These are phyloP conservation scores for Zymoseptoria pseudotritici DNA, from an alignment of 2,329 filamentous ascomycete species.

Conservation along the genomic window DNA sequence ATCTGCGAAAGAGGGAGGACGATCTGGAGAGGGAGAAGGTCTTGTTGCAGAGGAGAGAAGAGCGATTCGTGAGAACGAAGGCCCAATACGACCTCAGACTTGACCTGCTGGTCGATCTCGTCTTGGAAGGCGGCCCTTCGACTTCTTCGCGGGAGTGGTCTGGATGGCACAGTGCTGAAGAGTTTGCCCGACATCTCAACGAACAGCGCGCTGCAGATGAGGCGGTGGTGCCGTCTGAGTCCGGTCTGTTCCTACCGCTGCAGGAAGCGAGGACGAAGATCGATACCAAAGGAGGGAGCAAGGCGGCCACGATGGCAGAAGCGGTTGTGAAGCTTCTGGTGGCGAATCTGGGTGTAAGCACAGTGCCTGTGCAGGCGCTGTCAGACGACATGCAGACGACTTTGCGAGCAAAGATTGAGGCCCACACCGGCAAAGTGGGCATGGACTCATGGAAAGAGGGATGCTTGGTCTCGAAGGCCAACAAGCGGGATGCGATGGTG, in stretches of 20 bases:
- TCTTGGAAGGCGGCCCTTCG: background rate
- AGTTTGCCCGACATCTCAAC: background rate
- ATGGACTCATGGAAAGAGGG: background rate
- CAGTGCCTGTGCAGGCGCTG: background rate
- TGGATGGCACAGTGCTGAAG: background rate
- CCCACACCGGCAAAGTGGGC: background rate
- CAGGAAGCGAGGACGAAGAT: background rate
- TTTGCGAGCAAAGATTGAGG: background rate
- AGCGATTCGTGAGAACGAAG: background rate
- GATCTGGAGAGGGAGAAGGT: background rate
- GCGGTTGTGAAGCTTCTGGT: background rate
- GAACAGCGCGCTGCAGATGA: too few species aligned
- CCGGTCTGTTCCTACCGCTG: background rate
- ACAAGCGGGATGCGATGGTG: background rate
- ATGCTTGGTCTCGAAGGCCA: background rate
- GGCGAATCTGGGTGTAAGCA: background rate
- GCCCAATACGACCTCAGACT: background rate
- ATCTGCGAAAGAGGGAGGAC: too few species aligned
- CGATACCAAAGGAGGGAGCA: background rate
- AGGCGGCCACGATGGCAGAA: background rate
- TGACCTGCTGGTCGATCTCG: background rate
- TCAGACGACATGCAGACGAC: background rate
- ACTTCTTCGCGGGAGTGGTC: too few species aligned
- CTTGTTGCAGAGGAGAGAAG: background rate
- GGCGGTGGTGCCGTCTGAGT: too few species aligned